Conservation (phyloP, 345 rosid genomes). For the Laguncularia racemosa region DNA sequence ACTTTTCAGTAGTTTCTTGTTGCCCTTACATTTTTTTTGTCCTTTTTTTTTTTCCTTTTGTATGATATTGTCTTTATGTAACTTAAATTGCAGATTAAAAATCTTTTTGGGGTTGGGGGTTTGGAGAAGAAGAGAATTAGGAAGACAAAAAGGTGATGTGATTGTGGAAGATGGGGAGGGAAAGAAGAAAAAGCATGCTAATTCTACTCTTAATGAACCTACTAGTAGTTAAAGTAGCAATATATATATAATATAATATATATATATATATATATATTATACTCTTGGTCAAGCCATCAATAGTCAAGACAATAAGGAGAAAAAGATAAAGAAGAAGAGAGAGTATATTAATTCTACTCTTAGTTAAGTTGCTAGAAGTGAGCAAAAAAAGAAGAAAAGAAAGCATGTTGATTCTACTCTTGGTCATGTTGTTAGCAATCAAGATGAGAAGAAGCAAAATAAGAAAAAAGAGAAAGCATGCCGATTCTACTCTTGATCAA, state of each 20-base stretch:
- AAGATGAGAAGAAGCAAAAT: conserved; percentile 34
- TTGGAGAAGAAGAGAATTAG: conserved; percentile 43
- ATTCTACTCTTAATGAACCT: too few species aligned
- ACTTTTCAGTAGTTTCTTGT: neutral
- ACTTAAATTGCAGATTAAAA: conserved; percentile 80
- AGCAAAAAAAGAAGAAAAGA: conserved; percentile 30
- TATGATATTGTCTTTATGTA: conserved; percentile 13
- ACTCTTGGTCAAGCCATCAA: too few species aligned
- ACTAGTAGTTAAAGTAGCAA: too few species aligned
- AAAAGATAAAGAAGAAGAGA: too few species aligned
- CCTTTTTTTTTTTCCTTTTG: neutral
- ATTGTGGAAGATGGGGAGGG: conserved; percentile 35
- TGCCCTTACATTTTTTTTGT: neutral
- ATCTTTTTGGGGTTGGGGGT: conserved; percentile 47
- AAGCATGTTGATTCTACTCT: conserved; percentile 21
- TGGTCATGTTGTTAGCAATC: conserved; percentile 19
- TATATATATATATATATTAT: too few species aligned
- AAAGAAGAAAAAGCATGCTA: conserved; percentile 42
- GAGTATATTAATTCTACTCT: conserved; percentile 18
- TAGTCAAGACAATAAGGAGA: too few species aligned
- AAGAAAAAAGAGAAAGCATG: conserved; percentile 37
- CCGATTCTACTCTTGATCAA: too few species aligned
- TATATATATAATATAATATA: too few species aligned
- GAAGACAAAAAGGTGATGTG: conserved; percentile 27
- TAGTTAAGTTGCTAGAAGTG: conserved; percentile 10